Evolutionary conservation across 192 early-diverging fungal genomes (phyloP).

Genomic region (Umbelopsis sp.): DNA sequence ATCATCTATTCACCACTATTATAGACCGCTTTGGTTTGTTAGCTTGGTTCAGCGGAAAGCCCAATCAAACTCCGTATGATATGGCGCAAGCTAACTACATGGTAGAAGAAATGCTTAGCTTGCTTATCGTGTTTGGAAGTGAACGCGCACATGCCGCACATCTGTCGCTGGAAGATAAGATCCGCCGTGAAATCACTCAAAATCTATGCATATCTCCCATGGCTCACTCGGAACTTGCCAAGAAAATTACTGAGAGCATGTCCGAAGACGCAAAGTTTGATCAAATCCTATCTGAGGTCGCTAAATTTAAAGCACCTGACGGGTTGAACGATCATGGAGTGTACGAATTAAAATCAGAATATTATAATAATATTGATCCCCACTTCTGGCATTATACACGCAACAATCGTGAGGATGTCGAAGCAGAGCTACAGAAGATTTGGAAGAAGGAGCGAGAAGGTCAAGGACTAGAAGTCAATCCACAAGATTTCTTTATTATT

Average conservation of each 20-base stretch:
- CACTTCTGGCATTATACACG: slow-evolving; percentile 93
- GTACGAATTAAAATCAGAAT: slow-evolving; percentile 92
- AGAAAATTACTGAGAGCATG: slow-evolving; percentile 80
- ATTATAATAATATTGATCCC: slow-evolving; percentile 84
- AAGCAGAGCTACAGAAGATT: slow-evolving; percentile 65
- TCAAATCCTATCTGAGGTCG: slow-evolving; percentile 69
- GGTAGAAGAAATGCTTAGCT: slow-evolving; percentile 87
- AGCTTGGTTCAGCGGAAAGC: slow-evolving; percentile 79
- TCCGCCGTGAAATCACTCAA: slow-evolving; percentile 88
- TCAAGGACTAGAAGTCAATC: slow-evolving; percentile 32
- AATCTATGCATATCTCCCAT: slow-evolving; percentile 67
- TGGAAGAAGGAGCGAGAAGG: slow-evolving; percentile 6
- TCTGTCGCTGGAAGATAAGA: slow-evolving; percentile 61
- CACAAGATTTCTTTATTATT: slow-evolving; percentile 37
- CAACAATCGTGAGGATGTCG: slow-evolving; percentile 89
- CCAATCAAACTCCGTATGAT: slow-evolving; percentile 60
- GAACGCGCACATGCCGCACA: slow-evolving; percentile 75
- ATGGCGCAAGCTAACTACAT: slow-evolving; percentile 72
- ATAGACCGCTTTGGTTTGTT: slow-evolving; percentile 85
- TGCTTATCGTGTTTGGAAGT: slow-evolving; percentile 80
- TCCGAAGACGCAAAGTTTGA: slow-evolving; percentile 75
- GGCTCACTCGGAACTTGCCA: slow-evolving; percentile 82
- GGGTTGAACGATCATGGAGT: slow-evolving; percentile 80
- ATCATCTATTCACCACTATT: slow-evolving; percentile 78
- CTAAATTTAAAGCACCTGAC: slow-evolving; percentile 80